Evolutionary conservation across 2,329 filamentous ascomycete genomes (phyloP), one percentile per base, ranked within the genome.

Genomic region (Ceratocystis eucalypticola): DNA sequence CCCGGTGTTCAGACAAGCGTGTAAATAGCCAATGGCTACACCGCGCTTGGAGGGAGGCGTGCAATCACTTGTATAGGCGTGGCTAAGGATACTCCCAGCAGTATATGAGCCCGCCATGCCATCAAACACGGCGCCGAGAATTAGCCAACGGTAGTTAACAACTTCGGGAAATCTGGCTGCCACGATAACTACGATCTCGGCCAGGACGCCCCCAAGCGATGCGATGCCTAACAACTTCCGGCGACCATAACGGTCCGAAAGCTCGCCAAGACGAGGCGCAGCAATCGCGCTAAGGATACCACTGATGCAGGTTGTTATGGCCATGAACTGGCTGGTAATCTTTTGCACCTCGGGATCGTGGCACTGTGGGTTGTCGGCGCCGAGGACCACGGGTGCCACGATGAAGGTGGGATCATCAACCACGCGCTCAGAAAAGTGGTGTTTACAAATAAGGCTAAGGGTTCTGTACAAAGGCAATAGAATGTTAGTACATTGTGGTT

Each of bases 61-160:
- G 75, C 91, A 96, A 75, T 99, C 94, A 50, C 90, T 87, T 12
- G 89, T 87, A 75, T 97, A 99, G 0, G 93, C 91, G 74, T 95
- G 87, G 25, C 85, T 86, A 67, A 96, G 78, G 22, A 87, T 78
- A 59, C 88, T 88, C 33, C 87, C 88, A 0, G 90, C 84, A 0
- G 91, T 96, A 74, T 96, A 96, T 0, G 92, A 96, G 6, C 94
- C 94, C 8, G 86, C 86, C 4, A 96, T 72, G 3, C 94, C 94
- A 72, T 99, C 94, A 59, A 92, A 79, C 8, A 89, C 79, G 45
- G 86, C 84, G 8, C 90, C 90, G 1, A 93, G 74, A 5, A 97
- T 77, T 25, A 99, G 78, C 83, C 89, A 88, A 66, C 88, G 86
- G 71, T 96, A 89, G 69, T 87, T 82, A 63, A 96, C 77, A 0